These are phyloP conservation scores for Podila clonocystis DNA, from an alignment of 192 early-diverging fungal genomes.

Conservation along the genomic window DNA sequence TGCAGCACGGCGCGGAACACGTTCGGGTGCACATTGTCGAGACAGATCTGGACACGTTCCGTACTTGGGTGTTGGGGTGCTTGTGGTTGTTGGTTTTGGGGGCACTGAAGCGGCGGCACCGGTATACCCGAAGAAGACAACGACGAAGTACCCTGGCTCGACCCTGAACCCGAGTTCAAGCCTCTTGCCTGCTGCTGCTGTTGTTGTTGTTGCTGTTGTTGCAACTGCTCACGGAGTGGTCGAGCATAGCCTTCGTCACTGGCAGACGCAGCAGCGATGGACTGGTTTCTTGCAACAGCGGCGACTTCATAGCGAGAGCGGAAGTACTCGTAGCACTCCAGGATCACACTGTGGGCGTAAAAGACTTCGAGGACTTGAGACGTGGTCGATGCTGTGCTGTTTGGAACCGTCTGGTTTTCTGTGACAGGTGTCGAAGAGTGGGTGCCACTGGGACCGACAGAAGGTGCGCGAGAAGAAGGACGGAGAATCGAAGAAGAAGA, in stretches of 20 bases:
- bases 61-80: background rate
- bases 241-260: constrained; percentile 37
- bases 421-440: too few species aligned
- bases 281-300: background rate
- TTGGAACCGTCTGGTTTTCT: background rate
- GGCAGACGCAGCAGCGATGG: background rate
- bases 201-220: constrained; percentile 13
- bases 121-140: too few species aligned
- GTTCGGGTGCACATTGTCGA: constrained; percentile 7
- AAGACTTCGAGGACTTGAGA: constrained; percentile 9
- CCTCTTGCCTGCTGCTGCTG: background rate
- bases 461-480: background rate
- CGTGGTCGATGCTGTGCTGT: background rate
- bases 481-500: background rate
- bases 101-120: too few species aligned
- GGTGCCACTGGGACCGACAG: background rate
- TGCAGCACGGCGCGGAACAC: constrained; percentile 32
- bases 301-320: constrained; percentile 4
- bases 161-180: background rate
- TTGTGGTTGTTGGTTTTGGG: background rate
- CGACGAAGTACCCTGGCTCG: too few species aligned
- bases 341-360: constrained; percentile 39
- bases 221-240: constrained; percentile 19
- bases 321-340: constrained; percentile 32
- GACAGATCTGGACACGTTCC: constrained; percentile 1